These are phyloP conservation scores for Kodamaea hsintzibuensis DNA, from an alignment of 805 yeast species.

Conservation along the genomic window DNA sequence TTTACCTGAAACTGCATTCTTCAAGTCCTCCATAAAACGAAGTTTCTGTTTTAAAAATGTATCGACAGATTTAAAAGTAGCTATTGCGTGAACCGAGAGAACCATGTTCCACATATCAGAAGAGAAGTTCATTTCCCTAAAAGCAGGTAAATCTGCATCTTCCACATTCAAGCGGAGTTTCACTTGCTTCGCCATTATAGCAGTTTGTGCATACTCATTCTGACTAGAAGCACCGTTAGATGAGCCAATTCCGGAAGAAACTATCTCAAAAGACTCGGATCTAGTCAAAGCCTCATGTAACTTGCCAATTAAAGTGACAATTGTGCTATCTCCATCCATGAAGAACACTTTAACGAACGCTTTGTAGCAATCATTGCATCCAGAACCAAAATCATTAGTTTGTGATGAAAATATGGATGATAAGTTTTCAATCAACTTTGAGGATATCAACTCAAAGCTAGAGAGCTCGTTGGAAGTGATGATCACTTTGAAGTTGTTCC, in stretches of 20 bases:
- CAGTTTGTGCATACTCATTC: conserved; percentile 40
- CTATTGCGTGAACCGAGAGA: conserved; percentile 58
- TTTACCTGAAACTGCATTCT: conserved; percentile 9
- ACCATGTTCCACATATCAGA: conserved; percentile 32
- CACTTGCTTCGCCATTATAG: conserved; percentile 71
- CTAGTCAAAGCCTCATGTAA: conserved; percentile 75
- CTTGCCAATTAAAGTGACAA: conserved; percentile 50
- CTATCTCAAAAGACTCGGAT: conserved; percentile 69
- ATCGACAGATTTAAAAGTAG: conserved; percentile 55
- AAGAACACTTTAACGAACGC: conserved; percentile 48
- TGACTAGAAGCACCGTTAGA: neutral
- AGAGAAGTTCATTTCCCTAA: conserved; percentile 17
- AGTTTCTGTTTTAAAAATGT: conserved; percentile 47
- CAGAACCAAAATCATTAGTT: conserved; percentile 17
- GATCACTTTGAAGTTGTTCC: conserved; percentile 18
- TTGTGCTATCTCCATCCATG: conserved; percentile 23
- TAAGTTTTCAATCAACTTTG: conserved; percentile 58
- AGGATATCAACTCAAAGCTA: conserved; percentile 71
- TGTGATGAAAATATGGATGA: conserved; percentile 31
- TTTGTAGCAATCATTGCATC: conserved; percentile 35
- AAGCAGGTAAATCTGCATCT: conserved; percentile 9
- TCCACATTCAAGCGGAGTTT: conserved; percentile 49
- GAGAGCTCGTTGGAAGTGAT: conserved; percentile 41
- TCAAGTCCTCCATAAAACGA: conserved; percentile 26
- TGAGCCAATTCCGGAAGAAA: conserved; percentile 42